Evolutionary conservation across 2,329 filamentous ascomycete species (phyloP).

Genomic region (Xylariaceae sp.): DNA sequence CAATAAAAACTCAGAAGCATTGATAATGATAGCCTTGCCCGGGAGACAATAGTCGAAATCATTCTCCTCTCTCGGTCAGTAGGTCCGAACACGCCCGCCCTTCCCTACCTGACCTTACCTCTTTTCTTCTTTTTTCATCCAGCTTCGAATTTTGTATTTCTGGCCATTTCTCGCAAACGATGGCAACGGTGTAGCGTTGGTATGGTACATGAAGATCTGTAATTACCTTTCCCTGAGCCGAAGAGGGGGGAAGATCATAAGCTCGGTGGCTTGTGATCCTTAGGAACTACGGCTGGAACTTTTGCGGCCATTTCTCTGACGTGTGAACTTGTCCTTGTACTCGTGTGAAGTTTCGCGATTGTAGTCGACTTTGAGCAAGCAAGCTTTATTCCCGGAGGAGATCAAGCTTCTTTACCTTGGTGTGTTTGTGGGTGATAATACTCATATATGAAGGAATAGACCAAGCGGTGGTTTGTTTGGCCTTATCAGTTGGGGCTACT

Average conservation of each 20-base stretch:
- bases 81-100: conserved; percentile 31
- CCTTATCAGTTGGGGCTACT: conserved; percentile 4
- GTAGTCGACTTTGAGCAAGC: conserved; percentile 3
- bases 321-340: background rate
- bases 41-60: background rate
- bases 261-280: conserved; percentile 1
- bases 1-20: conserved; percentile 2
- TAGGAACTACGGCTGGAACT: conserved; percentile 4
- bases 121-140: conserved; percentile 14
- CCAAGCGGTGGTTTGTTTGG: background rate
- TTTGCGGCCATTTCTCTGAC: background rate
- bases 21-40: background rate
- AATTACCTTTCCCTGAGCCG: conserved; percentile 29
- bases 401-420: conserved; percentile 21
- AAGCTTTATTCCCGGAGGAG: background rate
- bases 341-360: background rate
- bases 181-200: conserved; percentile 8
- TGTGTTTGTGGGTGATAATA: conserved; percentile 12
- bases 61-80: conserved; percentile 22
- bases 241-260: conserved; percentile 14
- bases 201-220: conserved; percentile 23
- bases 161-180: background rate
- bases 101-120: conserved; percentile 55
- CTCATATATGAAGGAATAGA: conserved; percentile 14
- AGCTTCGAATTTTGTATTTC: conserved; percentile 17